phyloP scores from a whole-genome alignment of 2,329 filamentous ascomycete genomes.

The Exutisphaerella laricina region DNA sequence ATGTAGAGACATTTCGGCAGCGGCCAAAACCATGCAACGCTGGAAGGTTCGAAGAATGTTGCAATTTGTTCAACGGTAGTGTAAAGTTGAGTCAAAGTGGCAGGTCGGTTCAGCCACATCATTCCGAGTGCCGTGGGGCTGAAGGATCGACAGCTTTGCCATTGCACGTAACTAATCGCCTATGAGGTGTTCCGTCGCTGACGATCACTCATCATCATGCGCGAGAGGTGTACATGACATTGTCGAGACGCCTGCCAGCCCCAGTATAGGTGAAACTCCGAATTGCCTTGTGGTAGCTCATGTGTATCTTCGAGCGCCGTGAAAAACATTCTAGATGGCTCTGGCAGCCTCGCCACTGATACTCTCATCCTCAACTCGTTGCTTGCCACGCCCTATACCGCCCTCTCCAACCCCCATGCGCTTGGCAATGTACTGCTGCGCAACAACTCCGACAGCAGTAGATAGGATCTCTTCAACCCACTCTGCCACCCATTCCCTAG shows the following conservation, averaged over 20 bases:
- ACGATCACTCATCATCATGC: background rate
- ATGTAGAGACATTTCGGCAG: background rate
- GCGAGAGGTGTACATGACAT: background rate
- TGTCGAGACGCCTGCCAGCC: background rate
- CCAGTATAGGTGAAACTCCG: background rate
- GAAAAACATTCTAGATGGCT: constrained; percentile 34
- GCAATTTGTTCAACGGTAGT: too few relatives aligned
- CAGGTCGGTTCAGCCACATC: too few relatives aligned
- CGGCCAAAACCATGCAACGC: background rate
- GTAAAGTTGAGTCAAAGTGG: too few relatives aligned
- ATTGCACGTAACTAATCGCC: too few relatives aligned
- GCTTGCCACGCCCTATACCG: constrained; percentile 55
- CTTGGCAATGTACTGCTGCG: constrained; percentile 89
- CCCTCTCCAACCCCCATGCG: constrained; percentile 95
- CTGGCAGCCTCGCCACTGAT: constrained; percentile 56
- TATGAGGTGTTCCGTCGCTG: background rate
- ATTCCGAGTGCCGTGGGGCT: too few relatives aligned
- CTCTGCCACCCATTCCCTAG: constrained; percentile 93
- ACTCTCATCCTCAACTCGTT: constrained; percentile 48
- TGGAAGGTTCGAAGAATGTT: too few relatives aligned
- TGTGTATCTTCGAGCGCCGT: background rate
- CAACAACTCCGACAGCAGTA: constrained; percentile 75
- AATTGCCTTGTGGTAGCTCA: too few relatives aligned
- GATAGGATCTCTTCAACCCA: constrained; percentile 88
- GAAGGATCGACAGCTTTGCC: too few relatives aligned